Conservation (phyloP, 2,329 filamentous ascomycete species). For the Neopestalotiopsis clavispora region DNA sequence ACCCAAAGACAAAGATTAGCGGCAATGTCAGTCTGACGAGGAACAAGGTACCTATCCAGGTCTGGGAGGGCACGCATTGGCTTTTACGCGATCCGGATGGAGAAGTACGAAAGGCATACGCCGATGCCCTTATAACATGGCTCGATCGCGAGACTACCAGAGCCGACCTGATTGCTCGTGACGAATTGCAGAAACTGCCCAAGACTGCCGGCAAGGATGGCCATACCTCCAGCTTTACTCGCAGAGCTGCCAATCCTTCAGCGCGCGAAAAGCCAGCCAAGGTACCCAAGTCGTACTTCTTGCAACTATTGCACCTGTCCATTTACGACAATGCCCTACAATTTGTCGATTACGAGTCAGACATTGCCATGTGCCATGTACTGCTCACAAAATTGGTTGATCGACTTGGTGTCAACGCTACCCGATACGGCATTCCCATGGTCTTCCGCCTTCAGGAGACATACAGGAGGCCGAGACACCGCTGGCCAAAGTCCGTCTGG, state of each 20-base stretch:
- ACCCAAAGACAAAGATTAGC: constrained; percentile 64
- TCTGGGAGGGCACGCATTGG: constrained; percentile 98
- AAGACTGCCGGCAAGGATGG: constrained; percentile 47
- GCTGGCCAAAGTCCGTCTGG: constrained; percentile 76
- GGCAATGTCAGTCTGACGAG: constrained; percentile 70
- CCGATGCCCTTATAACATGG: constrained; percentile 84
- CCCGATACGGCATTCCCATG: constrained; percentile 83
- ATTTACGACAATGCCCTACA: constrained; percentile 89
- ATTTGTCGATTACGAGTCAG: constrained; percentile 71
- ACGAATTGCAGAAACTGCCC: constrained; percentile 56
- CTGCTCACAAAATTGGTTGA: constrained; percentile 76
- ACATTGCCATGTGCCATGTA: constrained; percentile 78
- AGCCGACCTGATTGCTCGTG: constrained; percentile 65
- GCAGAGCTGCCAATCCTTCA: constrained; percentile 70
- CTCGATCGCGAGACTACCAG: constrained; percentile 77
- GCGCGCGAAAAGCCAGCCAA: constrained; percentile 61
- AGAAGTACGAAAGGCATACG: constrained; percentile 82
- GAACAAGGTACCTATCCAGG: constrained; percentile 76
- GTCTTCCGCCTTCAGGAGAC: constrained; percentile 83
- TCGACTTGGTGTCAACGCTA: constrained; percentile 82
- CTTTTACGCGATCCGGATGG: constrained; percentile 80
- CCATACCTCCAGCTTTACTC: constrained; percentile 49
- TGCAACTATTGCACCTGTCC: constrained; percentile 82
- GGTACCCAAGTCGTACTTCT: constrained; percentile 69
- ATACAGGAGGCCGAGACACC: constrained; percentile 70